Percentiles rank a stretch among this genome's conserved stretches.
Conservation (phyloP, 257 asterid species). For the Paraleonurus japonicus region DNA sequence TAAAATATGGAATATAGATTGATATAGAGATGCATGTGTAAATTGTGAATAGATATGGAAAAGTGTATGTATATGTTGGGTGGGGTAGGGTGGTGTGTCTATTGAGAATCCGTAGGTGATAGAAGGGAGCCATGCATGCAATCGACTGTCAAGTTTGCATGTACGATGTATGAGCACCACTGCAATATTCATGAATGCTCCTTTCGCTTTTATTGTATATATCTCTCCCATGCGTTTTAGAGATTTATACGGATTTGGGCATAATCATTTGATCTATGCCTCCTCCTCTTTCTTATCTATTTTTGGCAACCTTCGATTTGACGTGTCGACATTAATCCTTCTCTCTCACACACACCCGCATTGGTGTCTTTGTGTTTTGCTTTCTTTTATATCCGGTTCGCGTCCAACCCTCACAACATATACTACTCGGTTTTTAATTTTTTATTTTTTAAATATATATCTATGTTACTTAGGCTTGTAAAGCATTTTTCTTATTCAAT, state of each 20-base stretch:
- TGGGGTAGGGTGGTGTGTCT: neutral
- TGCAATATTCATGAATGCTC: neutral
- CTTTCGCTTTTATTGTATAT: neutral
- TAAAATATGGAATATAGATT: too few relatives aligned
- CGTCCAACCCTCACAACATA: too few relatives aligned
- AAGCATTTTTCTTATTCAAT: too few relatives aligned
- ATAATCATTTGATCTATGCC: constrained; percentile 46
- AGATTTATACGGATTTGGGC: constrained; percentile 51
- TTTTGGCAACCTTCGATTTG: constrained; percentile 38
- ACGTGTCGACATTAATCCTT: constrained; percentile 18
- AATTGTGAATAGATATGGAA: too few relatives aligned
- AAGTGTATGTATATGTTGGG: neutral
- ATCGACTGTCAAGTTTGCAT: constrained; percentile 24
- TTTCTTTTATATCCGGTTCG: too few relatives aligned
- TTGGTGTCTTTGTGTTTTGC: neutral
- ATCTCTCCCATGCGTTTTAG: constrained; percentile 29
- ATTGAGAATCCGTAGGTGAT: constrained; percentile 9
- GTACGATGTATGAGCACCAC: constrained; percentile 6
- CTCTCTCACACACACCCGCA: neutral
- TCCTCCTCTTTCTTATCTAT: constrained; percentile 35
- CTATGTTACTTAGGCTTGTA: too few relatives aligned
- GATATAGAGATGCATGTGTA: too few relatives aligned
- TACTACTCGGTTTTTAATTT: too few relatives aligned
- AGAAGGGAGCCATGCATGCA: constrained; percentile 25
- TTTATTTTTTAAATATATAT: too few relatives aligned